Conservation (phyloP, 192 early-diverging fungal species). For the Linderina pennispora region DNA sequence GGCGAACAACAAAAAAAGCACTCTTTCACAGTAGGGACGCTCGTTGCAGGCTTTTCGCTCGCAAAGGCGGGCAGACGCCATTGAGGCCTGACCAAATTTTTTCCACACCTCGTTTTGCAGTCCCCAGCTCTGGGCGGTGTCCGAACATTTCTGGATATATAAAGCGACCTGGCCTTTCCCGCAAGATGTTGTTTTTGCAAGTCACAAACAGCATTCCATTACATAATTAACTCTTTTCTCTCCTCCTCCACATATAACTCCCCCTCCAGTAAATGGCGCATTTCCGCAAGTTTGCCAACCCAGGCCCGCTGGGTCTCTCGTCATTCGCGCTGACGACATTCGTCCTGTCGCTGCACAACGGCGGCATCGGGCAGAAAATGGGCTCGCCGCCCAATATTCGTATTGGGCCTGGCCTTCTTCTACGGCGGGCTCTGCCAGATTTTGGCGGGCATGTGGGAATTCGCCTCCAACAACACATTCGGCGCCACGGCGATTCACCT, state of each 20-base stretch:
- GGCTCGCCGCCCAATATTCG: conserved; percentile 50
- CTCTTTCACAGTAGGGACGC: no score
- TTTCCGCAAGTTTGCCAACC: conserved; percentile 46
- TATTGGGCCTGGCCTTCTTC: conserved; percentile 62
- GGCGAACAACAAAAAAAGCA: background rate
- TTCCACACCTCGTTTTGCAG: no score
- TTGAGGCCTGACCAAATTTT: no score
- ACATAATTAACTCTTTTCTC: no score
- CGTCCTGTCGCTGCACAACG: conserved; percentile 65
- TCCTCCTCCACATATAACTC: no score
- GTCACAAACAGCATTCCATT: no score
- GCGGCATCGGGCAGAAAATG: conserved; percentile 54
- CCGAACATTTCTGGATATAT: no score
- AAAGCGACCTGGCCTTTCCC: no score
- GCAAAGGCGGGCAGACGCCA: no score
- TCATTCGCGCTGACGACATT: conserved; percentile 53
- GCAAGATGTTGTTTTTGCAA: no score
- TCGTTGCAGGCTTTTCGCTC: no score
- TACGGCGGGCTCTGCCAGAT: conserved; percentile 73
- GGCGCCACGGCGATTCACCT: conserved; percentile 74
- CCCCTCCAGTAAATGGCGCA: conserved; percentile 23
- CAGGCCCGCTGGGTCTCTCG: conserved; percentile 48
- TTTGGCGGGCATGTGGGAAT: conserved; percentile 82
- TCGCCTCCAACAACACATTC: conserved; percentile 71
- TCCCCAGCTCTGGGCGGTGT: no score